These are phyloP conservation scores for Harrya chromipes DNA, from an alignment of 768 basidiomycete genomes.

Conservation along the genomic window DNA sequence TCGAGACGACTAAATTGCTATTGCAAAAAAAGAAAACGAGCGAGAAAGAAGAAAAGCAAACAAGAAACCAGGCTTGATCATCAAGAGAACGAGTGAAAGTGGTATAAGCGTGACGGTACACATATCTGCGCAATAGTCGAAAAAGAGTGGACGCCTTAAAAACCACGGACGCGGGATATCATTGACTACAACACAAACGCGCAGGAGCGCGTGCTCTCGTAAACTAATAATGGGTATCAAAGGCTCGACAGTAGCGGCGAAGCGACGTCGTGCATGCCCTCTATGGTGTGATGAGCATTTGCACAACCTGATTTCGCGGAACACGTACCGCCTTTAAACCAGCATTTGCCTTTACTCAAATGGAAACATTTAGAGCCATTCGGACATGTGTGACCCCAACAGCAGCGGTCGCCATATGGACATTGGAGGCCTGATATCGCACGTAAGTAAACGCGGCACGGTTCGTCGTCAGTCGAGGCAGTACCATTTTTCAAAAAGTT, in stretches of 20 bases:
- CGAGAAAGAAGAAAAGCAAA: neutral
- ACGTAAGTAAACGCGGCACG: constrained; percentile 3
- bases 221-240: constrained; percentile 20
- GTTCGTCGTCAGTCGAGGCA: constrained; percentile 4
- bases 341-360: constrained; percentile 77
- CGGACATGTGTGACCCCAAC: constrained; percentile 83
- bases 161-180: constrained; percentile 16
- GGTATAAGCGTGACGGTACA: constrained; percentile 26
- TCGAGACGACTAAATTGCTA: constrained; percentile 21
- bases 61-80: constrained; percentile 24
- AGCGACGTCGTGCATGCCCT: constrained; percentile 39
- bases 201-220: neutral
- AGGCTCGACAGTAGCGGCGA: constrained; percentile 16
- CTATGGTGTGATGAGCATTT: constrained; percentile 21
- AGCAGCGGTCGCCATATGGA: constrained; percentile 72
- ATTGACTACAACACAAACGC: constrained; percentile 4
- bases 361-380: constrained; percentile 70
- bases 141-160: constrained; percentile 26
- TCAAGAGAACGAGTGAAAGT: constrained; percentile 29
- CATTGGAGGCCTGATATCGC: constrained; percentile 55
- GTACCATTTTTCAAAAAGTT: constrained; percentile 79
- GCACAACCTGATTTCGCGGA: neutral
- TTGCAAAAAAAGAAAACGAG: constrained; percentile 20
- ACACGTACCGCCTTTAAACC: constrained; percentile 73
- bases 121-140: constrained; percentile 17